Conservation (phyloP, 331 rosid genomes). For the Dryas integrifolia region DNA sequence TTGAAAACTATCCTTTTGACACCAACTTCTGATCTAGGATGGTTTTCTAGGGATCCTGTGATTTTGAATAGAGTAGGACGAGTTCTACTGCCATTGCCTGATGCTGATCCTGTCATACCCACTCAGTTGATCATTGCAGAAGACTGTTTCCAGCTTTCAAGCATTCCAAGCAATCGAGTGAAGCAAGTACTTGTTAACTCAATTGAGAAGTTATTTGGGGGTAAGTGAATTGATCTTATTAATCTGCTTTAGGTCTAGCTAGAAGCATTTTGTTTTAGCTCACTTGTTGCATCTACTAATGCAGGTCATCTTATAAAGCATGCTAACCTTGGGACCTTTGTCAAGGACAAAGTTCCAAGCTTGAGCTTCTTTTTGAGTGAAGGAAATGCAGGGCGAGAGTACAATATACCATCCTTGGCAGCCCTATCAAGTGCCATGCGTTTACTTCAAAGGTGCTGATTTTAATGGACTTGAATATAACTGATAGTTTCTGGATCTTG, state of each 20-base stretch:
- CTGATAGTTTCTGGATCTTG: slow-evolving; percentile 17
- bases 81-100: slow-evolving; percentile 50
- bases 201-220: slow-evolving; percentile 66
- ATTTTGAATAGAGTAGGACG: slow-evolving; percentile 64
- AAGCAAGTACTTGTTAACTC: slow-evolving; percentile 41
- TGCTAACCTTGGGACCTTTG: slow-evolving; percentile 59
- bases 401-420: slow-evolving; percentile 66
- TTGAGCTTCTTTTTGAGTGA: slow-evolving; percentile 51
- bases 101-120: slow-evolving; percentile 42
- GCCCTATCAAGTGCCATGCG: slow-evolving; percentile 78
- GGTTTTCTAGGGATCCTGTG: slow-evolving; percentile 83
- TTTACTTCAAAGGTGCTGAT: slow-evolving; percentile 57
- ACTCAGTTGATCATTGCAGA: slow-evolving; percentile 63
- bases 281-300: slow-evolving; percentile 8
- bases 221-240: slow-evolving; percentile 38
- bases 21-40: slow-evolving; percentile 58
- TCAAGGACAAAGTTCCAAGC: slow-evolving; percentile 63
- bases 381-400: slow-evolving; percentile 43
- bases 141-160: slow-evolving; percentile 81
- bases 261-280: background rate
- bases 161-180: slow-evolving; percentile 45
- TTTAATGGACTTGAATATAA: slow-evolving; percentile 15
- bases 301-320: slow-evolving; percentile 62
- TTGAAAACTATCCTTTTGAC: slow-evolving; percentile 22
- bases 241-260: background rate